Conservation (phyloP, 805 yeast genomes). For the Kluyveromyces dobzhanskii region DNA sequence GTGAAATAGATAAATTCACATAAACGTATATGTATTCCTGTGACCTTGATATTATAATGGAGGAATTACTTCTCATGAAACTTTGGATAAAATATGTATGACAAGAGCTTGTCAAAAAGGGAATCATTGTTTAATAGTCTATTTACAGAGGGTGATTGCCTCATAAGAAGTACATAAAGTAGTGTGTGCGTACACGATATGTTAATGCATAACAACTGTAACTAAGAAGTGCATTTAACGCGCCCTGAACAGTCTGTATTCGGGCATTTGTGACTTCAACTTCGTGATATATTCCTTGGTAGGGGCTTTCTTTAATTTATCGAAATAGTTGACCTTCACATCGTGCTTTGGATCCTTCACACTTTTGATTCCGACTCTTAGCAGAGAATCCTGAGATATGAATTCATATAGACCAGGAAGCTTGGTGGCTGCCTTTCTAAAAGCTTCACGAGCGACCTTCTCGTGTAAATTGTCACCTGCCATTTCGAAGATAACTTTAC, state of each 20-base stretch:
- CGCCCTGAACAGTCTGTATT: constrained; percentile 54
- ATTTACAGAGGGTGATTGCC: no score
- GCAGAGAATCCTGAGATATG: constrained; percentile 50
- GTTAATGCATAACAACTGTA: no score
- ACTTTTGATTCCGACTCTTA: constrained; percentile 62
- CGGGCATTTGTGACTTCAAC: constrained; percentile 40
- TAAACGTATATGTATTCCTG: no score
- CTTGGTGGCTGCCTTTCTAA: constrained; percentile 79
- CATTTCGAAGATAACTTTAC: constrained; percentile 84
- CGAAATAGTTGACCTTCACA: constrained; percentile 43
- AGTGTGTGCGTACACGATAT: no score
- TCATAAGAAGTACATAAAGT: no score
- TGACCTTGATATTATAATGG: no score
- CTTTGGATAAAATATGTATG: no score
- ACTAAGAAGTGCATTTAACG: no score
- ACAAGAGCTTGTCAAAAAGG: no score
- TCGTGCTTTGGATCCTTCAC: constrained; percentile 36
- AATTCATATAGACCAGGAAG: constrained; percentile 91
- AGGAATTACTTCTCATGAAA: no score
- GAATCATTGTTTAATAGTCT: no score
- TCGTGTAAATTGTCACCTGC: constrained; percentile 71
- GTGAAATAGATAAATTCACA: constrained; percentile 43
- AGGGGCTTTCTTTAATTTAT: constrained; percentile 50
- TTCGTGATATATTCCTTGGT: constrained; percentile 53
- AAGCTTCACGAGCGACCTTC: constrained; percentile 80